These are phyloP conservation scores for Cladosporium sp. DNA, from an alignment of 2,329 filamentous ascomycete species.

Conservation along the genomic window DNA sequence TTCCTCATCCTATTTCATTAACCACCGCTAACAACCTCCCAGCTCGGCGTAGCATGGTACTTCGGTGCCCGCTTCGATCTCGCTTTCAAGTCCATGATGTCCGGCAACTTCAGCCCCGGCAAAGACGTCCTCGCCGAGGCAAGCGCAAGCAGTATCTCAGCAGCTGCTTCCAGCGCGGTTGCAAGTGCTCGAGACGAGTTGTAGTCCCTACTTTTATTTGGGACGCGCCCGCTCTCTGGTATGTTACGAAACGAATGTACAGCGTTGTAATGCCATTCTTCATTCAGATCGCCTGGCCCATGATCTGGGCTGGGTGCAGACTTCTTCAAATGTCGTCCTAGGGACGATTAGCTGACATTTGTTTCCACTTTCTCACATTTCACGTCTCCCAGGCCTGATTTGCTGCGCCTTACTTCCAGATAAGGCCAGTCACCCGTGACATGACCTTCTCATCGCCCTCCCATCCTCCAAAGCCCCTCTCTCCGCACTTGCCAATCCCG, in stretches of 20 bases:
- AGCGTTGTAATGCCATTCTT: conserved; percentile 9
- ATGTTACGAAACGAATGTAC: conserved; percentile 4
- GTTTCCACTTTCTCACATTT: background rate
- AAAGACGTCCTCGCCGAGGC: background rate
- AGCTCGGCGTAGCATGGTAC: conserved; percentile 75
- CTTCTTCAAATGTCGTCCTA: background rate
- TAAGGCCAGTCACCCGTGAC: too few species aligned
- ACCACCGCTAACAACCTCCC: conserved; percentile 13
- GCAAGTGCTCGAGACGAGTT: conserved; percentile 9
- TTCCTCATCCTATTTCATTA: background rate
- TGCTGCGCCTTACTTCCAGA: background rate
- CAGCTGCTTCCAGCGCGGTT: background rate
- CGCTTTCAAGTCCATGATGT: conserved; percentile 35
- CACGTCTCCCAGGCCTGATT: background rate
- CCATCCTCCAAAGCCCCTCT: background rate
- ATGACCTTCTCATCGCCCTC: background rate
- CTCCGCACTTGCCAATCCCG: background rate
- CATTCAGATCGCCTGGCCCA: background rate
- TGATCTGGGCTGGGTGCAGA: background rate
- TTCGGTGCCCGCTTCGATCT: conserved; percentile 80
- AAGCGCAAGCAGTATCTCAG: background rate
- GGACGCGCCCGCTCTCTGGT: background rate
- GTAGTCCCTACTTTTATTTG: background rate
- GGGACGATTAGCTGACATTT: background rate
- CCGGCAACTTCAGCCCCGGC: conserved; percentile 8